Evolutionary conservation across 164 flowering plant species (phyloP).

Genomic region (Aristolochia californica): DNA sequence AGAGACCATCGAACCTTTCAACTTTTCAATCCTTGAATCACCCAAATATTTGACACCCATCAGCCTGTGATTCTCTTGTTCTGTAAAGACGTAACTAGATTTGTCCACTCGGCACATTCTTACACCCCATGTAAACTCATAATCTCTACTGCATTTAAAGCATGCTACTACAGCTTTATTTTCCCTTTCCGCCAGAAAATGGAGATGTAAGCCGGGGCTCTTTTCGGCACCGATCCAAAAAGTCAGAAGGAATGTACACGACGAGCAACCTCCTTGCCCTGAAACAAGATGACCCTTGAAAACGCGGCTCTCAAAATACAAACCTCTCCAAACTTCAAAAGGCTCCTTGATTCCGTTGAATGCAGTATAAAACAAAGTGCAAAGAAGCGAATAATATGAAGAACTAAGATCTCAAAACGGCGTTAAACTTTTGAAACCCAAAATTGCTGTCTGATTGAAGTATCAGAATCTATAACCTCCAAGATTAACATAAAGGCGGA

Average conservation of each 20-base stretch:
- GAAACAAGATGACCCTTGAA: constrained; percentile 2
- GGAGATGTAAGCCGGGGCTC: neutral
- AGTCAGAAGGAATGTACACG: neutral
- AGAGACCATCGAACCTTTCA: constrained; percentile 24
- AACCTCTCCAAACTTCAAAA: constrained; percentile 1
- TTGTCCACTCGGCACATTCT: constrained; percentile 18
- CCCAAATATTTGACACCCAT: constrained; percentile 25
- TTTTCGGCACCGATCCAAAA: neutral
- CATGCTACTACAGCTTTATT: constrained; percentile 2
- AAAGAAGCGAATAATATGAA: too few species aligned
- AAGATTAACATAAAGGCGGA: too few species aligned
- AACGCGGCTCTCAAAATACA: neutral
- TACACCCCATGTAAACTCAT: neutral
- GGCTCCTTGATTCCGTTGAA: constrained; percentile 8
- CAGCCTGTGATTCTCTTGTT: constrained; percentile 18
- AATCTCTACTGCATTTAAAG: neutral
- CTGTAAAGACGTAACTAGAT: constrained; percentile 4
- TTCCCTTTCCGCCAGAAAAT: neutral
- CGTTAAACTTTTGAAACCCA: neutral
- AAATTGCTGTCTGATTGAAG: neutral
- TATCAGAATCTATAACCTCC: too few species aligned
- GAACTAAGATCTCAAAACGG: too few species aligned
- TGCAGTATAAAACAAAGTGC: constrained; percentile 4
- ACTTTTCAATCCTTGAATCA: constrained; percentile 35
- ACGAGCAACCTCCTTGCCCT: neutral